Percentiles rank a stretch among this genome's conserved stretches.
Evolutionary conservation across 257 asterid species (phyloP).

Genomic region (Ajuga chamaepitys): DNA sequence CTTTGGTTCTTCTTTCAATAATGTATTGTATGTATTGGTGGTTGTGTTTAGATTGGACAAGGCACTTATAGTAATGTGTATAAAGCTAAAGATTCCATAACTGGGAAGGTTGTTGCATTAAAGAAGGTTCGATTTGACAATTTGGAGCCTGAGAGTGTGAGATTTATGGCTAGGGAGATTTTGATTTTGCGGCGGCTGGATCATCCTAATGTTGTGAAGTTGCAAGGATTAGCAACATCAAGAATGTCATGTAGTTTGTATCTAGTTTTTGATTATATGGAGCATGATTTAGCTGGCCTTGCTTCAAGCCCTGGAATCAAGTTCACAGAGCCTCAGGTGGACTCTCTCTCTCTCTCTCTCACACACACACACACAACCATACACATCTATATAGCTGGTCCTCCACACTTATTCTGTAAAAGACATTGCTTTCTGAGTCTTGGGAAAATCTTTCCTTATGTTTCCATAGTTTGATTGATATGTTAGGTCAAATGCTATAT

Average conservation of each 20-base stretch:
- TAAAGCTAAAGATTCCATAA: constrained; percentile 70
- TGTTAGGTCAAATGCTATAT: constrained; percentile 79
- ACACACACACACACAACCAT: no score
- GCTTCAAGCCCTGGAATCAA: constrained; percentile 70
- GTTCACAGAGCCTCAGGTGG: constrained; percentile 79
- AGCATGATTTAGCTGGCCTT: constrained; percentile 82
- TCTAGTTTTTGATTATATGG: constrained; percentile 79
- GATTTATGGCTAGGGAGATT: constrained; percentile 90
- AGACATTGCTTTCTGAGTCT: neutral
- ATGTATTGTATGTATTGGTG: constrained; percentile 14
- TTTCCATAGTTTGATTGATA: constrained; percentile 18
- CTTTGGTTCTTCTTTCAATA: constrained; percentile 1
- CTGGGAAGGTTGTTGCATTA: constrained; percentile 65
- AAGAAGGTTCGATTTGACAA: constrained; percentile 87
- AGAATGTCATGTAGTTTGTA: constrained; percentile 90
- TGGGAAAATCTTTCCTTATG: constrained; percentile 11
- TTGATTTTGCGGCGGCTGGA: constrained; percentile 79
- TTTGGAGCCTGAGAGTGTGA: constrained; percentile 88
- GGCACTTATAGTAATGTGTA: constrained; percentile 86
- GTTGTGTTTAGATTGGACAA: constrained; percentile 67
- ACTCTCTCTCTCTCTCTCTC: neutral
- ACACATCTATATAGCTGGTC: no score
- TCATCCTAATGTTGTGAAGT: constrained; percentile 78
- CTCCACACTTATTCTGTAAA: no score
- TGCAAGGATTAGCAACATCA: constrained; percentile 79